Percentiles rank a stretch among this genome's conserved stretches.
phyloP scores from a whole-genome alignment of 345 rosid genomes.

The Cochlearia excelsa region DNA sequence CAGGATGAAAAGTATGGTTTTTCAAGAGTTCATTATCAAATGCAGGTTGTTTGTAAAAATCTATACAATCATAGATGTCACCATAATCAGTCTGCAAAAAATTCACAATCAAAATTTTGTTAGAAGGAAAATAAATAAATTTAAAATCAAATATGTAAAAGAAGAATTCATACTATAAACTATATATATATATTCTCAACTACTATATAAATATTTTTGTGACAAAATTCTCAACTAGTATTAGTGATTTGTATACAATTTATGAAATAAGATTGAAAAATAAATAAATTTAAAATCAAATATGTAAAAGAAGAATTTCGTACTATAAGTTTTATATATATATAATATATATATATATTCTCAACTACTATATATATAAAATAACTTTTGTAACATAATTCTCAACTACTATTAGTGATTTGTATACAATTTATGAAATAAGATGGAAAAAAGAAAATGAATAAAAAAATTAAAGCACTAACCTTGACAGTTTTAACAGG shows the following conservation, averaged over 20 bases:
- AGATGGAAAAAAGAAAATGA: neutral
- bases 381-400: neutral
- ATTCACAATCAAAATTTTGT: neutral
- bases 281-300: too few relatives aligned
- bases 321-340: too few relatives aligned
- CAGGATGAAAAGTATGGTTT: conserved; percentile 30
- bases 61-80: conserved; percentile 29
- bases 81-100: conserved; percentile 28
- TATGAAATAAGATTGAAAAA: too few relatives aligned
- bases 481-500: conserved; percentile 33
- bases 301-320: too few relatives aligned
- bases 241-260: too few relatives aligned
- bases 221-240: too few relatives aligned
- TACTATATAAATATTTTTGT: too few relatives aligned
- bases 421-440: too few relatives aligned
- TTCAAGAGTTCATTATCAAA: conserved; percentile 28
- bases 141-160: neutral
- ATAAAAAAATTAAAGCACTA: neutral
- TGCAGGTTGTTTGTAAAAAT: conserved; percentile 34
- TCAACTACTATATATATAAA: too few relatives aligned
- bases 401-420: neutral
- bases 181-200: too few relatives aligned
- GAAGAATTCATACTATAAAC: neutral
- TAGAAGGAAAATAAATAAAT: neutral
- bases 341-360: too few relatives aligned